Conservation (phyloP, 176 grass and related monocot genomes). For the Ananas comosus region DNA sequence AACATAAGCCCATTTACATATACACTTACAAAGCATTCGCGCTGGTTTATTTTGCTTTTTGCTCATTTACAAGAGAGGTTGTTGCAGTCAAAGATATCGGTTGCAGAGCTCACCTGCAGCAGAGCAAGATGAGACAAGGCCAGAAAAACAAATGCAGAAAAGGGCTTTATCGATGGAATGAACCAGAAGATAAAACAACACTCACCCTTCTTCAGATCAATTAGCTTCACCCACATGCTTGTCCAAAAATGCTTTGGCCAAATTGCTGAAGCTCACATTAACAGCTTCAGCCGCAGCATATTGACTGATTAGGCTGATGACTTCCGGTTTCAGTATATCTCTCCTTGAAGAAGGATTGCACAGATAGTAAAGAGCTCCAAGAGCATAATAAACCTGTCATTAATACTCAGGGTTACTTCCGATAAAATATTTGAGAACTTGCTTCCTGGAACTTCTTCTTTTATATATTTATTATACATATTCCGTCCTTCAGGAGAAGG, state of each 20-base stretch:
- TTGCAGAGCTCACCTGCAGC: too few species aligned
- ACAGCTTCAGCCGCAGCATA: conserved; percentile 41
- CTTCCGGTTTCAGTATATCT: conserved; percentile 72
- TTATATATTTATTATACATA: too few species aligned
- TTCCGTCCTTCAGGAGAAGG: too few species aligned
- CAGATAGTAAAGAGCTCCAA: conserved; percentile 20
- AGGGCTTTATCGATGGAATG: background rate
- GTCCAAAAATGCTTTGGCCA: conserved; percentile 66
- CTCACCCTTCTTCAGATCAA: background rate
- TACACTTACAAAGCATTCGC: too few species aligned
- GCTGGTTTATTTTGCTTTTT: background rate
- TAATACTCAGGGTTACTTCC: background rate
- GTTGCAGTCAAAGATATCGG: background rate
- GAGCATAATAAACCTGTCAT: background rate
- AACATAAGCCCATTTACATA: too few species aligned
- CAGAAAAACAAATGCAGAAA: background rate
- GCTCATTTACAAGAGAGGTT: background rate
- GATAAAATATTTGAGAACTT: background rate
- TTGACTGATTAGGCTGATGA: conserved; percentile 34
- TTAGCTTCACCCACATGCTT: conserved; percentile 39
- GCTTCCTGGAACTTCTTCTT: background rate
- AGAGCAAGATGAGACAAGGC: background rate
- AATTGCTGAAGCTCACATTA: conserved; percentile 53
- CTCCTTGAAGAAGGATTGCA: conserved; percentile 42
- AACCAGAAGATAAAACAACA: background rate